phyloP scores from a whole-genome alignment of 2,329 filamentous ascomycete genomes.

The Colletotrichum cordylinicola region DNA sequence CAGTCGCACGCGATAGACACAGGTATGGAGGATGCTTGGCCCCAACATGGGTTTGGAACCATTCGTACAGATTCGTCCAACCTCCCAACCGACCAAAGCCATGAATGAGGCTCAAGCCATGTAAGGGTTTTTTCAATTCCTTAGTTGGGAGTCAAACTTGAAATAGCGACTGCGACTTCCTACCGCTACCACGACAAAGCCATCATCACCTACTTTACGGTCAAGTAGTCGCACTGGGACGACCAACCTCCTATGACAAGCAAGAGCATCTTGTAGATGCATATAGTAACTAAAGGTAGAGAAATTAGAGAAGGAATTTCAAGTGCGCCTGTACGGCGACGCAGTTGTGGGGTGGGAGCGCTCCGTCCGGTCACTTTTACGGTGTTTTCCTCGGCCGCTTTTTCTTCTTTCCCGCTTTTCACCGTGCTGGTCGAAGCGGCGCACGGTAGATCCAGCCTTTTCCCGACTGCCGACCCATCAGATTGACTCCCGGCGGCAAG shows the following conservation, averaged over 20 bases:
- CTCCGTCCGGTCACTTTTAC: conserved; percentile 7
- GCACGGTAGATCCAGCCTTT: background rate
- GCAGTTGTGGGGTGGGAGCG: background rate
- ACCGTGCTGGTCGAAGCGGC: background rate
- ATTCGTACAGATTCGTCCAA: background rate
- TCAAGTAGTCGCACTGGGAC: background rate
- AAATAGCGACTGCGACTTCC: background rate
- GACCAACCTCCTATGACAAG: background rate
- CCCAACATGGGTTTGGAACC: background rate
- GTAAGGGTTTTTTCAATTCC: background rate
- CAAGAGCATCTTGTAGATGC: background rate
- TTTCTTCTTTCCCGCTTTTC: background rate
- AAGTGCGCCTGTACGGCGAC: background rate
- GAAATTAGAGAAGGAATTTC: background rate
- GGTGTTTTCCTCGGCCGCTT: conserved; percentile 19
- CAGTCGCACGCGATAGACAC: background rate
- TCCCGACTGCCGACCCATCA: background rate
- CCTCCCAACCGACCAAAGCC: background rate
- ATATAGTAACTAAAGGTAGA: background rate
- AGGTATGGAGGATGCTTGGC: background rate
- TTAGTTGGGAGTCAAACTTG: background rate
- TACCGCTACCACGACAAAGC: background rate
- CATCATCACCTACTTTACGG: background rate
- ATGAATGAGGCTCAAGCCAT: background rate
- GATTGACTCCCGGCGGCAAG: background rate